These are phyloP conservation scores for Gnetum montanum DNA, from an alignment of 75 land plant genomes.

Conservation along the genomic window DNA sequence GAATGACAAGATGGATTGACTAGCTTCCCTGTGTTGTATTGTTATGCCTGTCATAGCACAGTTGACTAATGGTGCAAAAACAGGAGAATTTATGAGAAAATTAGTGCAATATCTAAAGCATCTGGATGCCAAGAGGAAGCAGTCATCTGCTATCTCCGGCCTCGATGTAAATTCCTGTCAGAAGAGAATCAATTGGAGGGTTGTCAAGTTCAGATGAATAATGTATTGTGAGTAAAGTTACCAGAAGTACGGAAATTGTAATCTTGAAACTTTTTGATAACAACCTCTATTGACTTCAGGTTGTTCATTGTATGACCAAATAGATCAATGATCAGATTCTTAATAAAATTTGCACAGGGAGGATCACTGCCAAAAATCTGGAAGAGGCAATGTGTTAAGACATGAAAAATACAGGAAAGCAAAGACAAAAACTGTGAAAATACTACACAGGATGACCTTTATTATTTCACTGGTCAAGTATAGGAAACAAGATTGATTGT, in stretches of 20 bases:
- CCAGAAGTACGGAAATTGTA: too few species aligned
- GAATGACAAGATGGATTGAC: slow-evolving; percentile 85
- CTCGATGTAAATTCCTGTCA: slow-evolving; percentile 75
- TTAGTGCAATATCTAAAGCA: slow-evolving; percentile 94
- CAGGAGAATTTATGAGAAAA: slow-evolving; percentile 50
- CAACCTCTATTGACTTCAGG: slow-evolving; percentile 64
- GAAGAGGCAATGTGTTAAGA: too few species aligned
- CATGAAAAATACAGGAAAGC: too few species aligned
- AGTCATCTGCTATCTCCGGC: slow-evolving; percentile 95
- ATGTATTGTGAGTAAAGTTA: too few species aligned
- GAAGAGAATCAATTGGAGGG: too few species aligned
- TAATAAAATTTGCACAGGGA: slow-evolving; percentile 65
- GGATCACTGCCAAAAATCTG: slow-evolving; percentile 86
- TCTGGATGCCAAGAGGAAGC: slow-evolving; percentile 92
- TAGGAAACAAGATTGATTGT: slow-evolving; percentile 87
- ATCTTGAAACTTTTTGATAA: too few species aligned
- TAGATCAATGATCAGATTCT: slow-evolving; percentile 57
- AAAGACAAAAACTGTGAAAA: too few species aligned
- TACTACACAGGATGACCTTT: slow-evolving; percentile 74
- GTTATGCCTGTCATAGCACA: slow-evolving; percentile 90
- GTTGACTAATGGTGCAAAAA: slow-evolving; percentile 68
- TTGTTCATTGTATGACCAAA: slow-evolving; percentile 61
- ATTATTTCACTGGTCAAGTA: slow-evolving; percentile 98
- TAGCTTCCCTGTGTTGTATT: slow-evolving; percentile 96
- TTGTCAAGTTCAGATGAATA: too few species aligned